Evolutionary conservation across 2,329 filamentous ascomycete genomes (phyloP), one percentile per base, ranked within the genome.

Genomic region (Microascus cirrosus): DNA sequence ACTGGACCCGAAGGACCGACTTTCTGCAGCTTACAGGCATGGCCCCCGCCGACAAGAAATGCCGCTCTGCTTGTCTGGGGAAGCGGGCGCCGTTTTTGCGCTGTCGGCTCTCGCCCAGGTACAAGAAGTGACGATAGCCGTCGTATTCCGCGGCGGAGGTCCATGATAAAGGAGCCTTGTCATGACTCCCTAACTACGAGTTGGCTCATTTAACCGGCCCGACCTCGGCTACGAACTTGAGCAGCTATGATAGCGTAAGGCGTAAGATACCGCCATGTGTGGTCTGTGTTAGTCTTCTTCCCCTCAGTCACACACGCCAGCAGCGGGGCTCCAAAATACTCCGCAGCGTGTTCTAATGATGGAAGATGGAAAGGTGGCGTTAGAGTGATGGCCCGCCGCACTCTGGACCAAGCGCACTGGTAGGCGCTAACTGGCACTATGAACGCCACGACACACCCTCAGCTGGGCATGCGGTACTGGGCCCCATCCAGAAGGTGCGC

Each of bases 221-320:
- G 55, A 56, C 55, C 55, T 56, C 55, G 55, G 55, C 39, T 32
- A 35, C 25, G 55, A 34, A 45, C n/a, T 34, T 32, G 6, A 36
- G n/a, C 53, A 54, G 13, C 24, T n/a, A 56, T 56, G 36, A 22
- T 10, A 24, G 45, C 12, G 5, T 50, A 20, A n/a, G n/a, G n/a
- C n/a, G n/a, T n/a, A 22, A 22, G 42, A 20, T 22, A 8, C 11
- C 20, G 45, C 18, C 22, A 12, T 20, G 22, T 50, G 45, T 8
- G n/a, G n/a, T 50, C 12, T 50, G n/a, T 22, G 11, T 11, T 24
- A 22, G 42, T 50, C 22, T 12, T 22, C 18, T 12, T 50, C 22
- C 45, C 45, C 45, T 50, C 45, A 24, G n/a, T 50, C 11, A 8
- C 28, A 32, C 28, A 32, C 28, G 28, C 28, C 28, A 32, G 28